Evolutionary conservation across 371 early-diverging fungal species (phyloP), one percentile per base, ranked within the genome.

Genomic region (Mucor saturninus): DNA sequence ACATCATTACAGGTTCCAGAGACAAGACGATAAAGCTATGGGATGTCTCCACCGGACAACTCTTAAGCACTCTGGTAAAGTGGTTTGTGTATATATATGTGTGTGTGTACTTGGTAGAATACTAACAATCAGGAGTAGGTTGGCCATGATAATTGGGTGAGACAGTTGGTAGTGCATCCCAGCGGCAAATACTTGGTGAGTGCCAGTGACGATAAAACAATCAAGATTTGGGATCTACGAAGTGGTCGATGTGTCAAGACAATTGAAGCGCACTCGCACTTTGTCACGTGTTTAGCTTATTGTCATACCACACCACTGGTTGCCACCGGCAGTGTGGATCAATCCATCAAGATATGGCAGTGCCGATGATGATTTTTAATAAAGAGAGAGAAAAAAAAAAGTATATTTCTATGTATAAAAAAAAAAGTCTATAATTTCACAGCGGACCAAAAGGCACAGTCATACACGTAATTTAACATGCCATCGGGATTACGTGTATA

Each of bases 131-230:
- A 7, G 6, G 9, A 39, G 29, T 61, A 65, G 89, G 73, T 79
- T 45, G 97, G 97, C 3, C 98, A 97, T 64, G 97, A 97, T 64
- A 96, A 95, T 71, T 97, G 98, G 98, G 91, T 97, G 11, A 88
- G 97, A 35, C 91, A 88, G 14, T 65, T 97, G 35, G 86, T 85
- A 10, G 85, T 94, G 63, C 93, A 93, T 62, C 91, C 96, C 0
- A 86, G 83, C 38, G 93, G 94, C 49, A 89, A 89, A 67, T 90
- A 83, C 64, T 62, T 97, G 14, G 68, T 96, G 10, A 88, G 90
- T 39, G 92, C 89, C 1, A 88, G 91, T 1, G 95, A 95, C 65
- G 97, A 96, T 74, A 95, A 93, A 67, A 88, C 93, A 0, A 72
- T 95, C 62, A 86, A 91, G 56, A 81, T 93, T 30, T 97, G 97